phyloP scores from a whole-genome alignment of 345 rosid genomes.

The Microcos paniculata region DNA sequence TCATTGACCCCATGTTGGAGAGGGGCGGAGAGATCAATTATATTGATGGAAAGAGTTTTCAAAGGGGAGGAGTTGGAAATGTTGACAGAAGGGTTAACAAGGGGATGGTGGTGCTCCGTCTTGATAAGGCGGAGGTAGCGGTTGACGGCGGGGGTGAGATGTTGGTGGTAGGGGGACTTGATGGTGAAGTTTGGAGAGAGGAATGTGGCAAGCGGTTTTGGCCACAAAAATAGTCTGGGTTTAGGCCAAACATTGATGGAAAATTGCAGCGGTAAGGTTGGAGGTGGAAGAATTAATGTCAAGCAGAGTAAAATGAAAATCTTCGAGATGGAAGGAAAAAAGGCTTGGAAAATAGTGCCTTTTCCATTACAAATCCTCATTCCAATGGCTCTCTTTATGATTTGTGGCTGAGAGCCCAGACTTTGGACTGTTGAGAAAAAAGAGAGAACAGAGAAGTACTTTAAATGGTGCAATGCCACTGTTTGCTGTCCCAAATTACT shows the following conservation, averaged over 20 bases:
- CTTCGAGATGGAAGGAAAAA: background rate
- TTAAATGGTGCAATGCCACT: background rate
- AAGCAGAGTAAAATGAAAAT: background rate
- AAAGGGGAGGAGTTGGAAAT: conserved; percentile 40
- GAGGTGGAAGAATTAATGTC: background rate
- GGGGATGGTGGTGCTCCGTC: conserved; percentile 55
- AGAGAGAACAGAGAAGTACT: background rate
- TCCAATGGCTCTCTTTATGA: background rate
- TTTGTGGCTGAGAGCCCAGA: background rate
- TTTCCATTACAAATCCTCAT: background rate
- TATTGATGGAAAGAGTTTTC: conserved; percentile 38
- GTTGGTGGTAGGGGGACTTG: conserved; percentile 38
- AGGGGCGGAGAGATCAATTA: conserved; percentile 44
- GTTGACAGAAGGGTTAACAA: conserved; percentile 34
- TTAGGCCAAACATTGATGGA: conserved; percentile 71
- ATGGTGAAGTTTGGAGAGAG: conserved; percentile 59
- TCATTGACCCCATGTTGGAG: conserved; percentile 73
- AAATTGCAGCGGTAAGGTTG: background rate
- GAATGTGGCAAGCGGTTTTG: conserved; percentile 36
- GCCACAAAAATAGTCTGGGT: conserved; percentile 66
- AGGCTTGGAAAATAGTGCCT: background rate
- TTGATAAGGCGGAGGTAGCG: conserved; percentile 46
- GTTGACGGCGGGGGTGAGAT: conserved; percentile 52
- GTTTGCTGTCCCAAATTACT: background rate
- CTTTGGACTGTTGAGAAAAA: background rate